phyloP scores from a whole-genome alignment of 257 asterid genomes.

The Solanum bulbocastanum region DNA sequence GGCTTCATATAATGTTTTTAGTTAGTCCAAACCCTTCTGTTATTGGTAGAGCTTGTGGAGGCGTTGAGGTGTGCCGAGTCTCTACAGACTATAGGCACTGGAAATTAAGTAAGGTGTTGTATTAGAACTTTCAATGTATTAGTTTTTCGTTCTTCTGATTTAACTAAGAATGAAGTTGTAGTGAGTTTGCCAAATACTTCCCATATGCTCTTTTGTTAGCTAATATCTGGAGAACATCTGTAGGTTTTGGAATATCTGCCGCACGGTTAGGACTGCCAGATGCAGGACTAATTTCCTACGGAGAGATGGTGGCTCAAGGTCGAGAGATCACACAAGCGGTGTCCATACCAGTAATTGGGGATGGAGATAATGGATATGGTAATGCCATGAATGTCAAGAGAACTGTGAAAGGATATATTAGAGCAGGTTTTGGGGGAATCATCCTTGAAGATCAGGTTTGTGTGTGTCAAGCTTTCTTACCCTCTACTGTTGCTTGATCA shows the following conservation, averaged over 20 bases:
- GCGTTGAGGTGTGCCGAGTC: not conserved
- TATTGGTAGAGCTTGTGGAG: not conserved
- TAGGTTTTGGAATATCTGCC: constrained; percentile 97
- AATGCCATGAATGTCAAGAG: constrained; percentile 94
- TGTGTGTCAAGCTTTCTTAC: not conserved
- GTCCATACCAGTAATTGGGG: constrained; percentile 84
- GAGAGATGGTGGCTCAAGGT: constrained; percentile 94
- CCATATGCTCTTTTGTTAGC: constrained; percentile 1
- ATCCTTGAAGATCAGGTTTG: constrained; percentile 93
- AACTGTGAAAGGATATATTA: constrained; percentile 75
- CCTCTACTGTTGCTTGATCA: not conserved
- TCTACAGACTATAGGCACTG: not conserved
- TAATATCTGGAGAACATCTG: not conserved
- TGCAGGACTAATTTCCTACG: constrained; percentile 81
- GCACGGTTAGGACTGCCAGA: constrained; percentile 83
- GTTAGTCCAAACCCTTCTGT: not conserved
- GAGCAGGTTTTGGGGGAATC: constrained; percentile 88
- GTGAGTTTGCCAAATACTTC: constrained; percentile 6
- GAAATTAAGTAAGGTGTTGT: not conserved
- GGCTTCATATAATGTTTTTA: not conserved
- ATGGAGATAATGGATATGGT: constrained; percentile 95
- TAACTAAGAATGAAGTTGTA: not conserved
- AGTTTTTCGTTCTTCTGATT: not conserved
- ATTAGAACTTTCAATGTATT: not conserved
- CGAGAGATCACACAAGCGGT: constrained; percentile 66